These are phyloP conservation scores for Thermochaetoides thermophila DNA, from an alignment of 495 filamentous ascomycete species.

Conservation along the genomic window DNA sequence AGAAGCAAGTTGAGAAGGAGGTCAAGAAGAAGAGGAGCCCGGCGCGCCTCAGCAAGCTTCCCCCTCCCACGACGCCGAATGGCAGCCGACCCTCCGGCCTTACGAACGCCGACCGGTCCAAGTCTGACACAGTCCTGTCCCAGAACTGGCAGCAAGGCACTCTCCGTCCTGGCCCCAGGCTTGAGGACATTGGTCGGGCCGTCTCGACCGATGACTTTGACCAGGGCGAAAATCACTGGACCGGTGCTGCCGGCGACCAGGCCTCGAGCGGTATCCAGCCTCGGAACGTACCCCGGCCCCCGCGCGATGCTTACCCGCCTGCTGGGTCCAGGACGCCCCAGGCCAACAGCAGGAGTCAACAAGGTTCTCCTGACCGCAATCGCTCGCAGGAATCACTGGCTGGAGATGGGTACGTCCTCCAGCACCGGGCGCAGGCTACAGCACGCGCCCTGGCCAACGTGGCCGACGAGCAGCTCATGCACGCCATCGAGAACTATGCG, in stretches of 20 bases:
- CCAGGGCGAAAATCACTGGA: too few relatives aligned
- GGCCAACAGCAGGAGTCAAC: conserved; percentile 10
- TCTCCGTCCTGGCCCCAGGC: background rate
- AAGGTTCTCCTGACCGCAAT: conserved; percentile 7
- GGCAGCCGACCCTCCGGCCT: conserved; percentile 6
- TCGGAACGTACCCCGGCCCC: conserved; percentile 5
- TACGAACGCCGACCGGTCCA: conserved; percentile 13
- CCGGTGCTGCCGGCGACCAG: too few relatives aligned
- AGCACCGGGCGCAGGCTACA: conserved; percentile 14
- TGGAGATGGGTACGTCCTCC: conserved; percentile 12
- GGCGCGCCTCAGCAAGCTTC: conserved; percentile 21
- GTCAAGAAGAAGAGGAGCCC: conserved; percentile 19
- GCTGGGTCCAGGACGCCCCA: background rate
- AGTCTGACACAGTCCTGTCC: conserved; percentile 17
- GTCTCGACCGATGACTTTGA: background rate
- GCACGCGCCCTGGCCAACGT: conserved; percentile 13
- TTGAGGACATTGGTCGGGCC: background rate
- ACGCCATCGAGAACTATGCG: conserved; percentile 8
- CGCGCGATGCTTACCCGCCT: conserved; percentile 16
- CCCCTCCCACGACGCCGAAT: conserved; percentile 11
- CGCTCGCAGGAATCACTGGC: conserved; percentile 9
- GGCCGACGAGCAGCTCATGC: conserved; percentile 13
- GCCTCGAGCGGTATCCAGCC: too few relatives aligned
- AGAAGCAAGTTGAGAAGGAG: conserved; percentile 25
- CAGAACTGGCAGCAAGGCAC: conserved; percentile 6